Percentiles rank a stretch among this genome's conserved stretches.
Conservation (phyloP, 2,329 filamentous ascomycete species). For the Thielaviopsis populi region DNA sequence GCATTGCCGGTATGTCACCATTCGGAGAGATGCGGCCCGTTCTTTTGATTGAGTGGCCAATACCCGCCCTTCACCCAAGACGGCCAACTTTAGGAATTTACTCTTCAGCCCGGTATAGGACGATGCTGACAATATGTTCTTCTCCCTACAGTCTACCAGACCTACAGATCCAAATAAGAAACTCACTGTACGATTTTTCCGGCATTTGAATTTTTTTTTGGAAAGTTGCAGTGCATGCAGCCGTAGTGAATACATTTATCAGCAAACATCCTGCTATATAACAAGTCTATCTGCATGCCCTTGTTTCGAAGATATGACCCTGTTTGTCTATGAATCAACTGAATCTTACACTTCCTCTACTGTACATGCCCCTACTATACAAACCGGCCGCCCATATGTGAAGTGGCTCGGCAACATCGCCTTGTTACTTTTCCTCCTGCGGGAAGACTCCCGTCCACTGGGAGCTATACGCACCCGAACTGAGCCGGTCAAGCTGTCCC, state of each 20-base stretch:
- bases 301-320: not conserved
- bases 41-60: not conserved
- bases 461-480: conserved; percentile 1
- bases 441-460: conserved; percentile 11
- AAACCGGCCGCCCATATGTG: not conserved
- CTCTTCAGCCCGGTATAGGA: not conserved
- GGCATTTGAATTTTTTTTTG: not conserved
- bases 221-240: not conserved
- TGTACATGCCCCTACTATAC: conserved; percentile 1
- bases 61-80: not conserved
- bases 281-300: too few relatives aligned
- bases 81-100: not conserved
- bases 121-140: not conserved
- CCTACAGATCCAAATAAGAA: conserved; percentile 29
- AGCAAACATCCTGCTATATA: not conserved
- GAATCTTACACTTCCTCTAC: conserved; percentile 7
- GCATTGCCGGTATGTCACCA: conserved; percentile 40
- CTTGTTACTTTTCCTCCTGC: not conserved
- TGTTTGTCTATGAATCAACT: not conserved
- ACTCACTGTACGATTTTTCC: not conserved
- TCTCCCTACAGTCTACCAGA: conserved; percentile 33
- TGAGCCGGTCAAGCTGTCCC: not conserved
- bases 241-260: conserved; percentile 5
- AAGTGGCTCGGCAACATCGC: not conserved
- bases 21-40: not conserved